Evolutionary conservation across 1,284 basidiomycete genomes (phyloP), one percentile per base, ranked within the genome.

Genomic region (Cystobasidium sp.): DNA sequence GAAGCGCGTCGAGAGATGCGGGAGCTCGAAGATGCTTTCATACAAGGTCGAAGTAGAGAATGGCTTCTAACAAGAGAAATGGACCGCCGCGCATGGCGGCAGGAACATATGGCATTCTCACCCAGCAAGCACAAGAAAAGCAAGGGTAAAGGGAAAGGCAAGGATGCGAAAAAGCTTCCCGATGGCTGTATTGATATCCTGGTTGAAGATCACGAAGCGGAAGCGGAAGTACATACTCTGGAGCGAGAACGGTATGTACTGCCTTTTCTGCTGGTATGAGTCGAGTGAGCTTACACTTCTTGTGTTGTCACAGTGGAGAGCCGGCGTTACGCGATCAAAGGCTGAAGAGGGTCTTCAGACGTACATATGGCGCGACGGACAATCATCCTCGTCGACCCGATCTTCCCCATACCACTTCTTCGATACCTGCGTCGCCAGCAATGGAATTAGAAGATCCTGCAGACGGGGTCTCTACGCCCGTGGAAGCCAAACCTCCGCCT

Each of bases 131-230:
- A 24, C 0, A 46, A 64, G 61, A 75, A 56, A 20, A 62, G 68
- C 4, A 64, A 74, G 47, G 55, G 67, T 63, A 75, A 75, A 66
- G 66, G 63, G 14, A 43, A 66, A 80, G 16, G 79, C 78, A 7
- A 76, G 67, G n/a, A 52, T 16, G 62, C 41, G n/a, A 74, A 52
- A 37, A 73, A 52, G 14, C 82, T 90, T 14, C 89, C 88, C 1
- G 85, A 87, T 0, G 91, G 92, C 77, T 91, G 91, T 0, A 88
- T 93, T 4, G 91, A 94, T 80, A 84, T 94, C 12, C 85, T 93
- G 1, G 87, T 91, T 0, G 88, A 89, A 79, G 89, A 88, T 78
- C 76, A 80, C 6, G 80, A 84, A 10, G 87, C 86, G 12, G 85
- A 84, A 24, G 84, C 87, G 68, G 85, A 86, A 65, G 85, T 85